Evolutionary conservation across 2,329 filamentous ascomycete species (phyloP), one percentile per base, ranked within the genome.

Genomic region (Tetracladium maxilliforme): DNA sequence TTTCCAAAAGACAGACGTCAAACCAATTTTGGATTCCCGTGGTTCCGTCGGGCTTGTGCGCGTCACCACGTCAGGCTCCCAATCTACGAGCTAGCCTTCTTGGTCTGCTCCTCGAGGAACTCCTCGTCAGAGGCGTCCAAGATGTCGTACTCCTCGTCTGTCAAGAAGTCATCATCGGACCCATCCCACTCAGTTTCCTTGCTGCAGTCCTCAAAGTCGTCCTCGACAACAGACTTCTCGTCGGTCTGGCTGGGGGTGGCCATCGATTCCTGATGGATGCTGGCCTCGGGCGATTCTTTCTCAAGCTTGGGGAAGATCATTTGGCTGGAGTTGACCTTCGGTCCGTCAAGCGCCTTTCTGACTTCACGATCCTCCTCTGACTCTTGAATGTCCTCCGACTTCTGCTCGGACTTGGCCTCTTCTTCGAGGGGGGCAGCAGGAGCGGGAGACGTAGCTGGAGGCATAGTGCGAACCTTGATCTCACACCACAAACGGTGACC

Each of bases 241-340:
- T 56, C 54, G n/a, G 56, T 47, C 40, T 73, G 68, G 52, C 45
- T 16, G 55, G 39, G 25, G 50, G 48, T 7, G 4, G 36, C 28
- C 8, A 44, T 38, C 16, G 49, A 43, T n/a, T 64, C 59, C 45
- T 81, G 61, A 40, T 92, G 73, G n/a, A 79, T 67, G 54, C 83
- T 92, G 12, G 76, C 64, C 22, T 70, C 62, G 3, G 86, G 83
- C 7, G 84, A 92, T 54, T 95, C 90, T 56, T 92, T 93, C 40
- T 93, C 84, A 19, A 95, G 67, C 51, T 80, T 92, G 32, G 90
- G 90, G 67, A 95, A 95, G 45, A 95, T 86, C 84, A 95, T 94
- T 41, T 74, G 71, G 52, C 75, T 81, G 17, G 32, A 34, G 14
- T 30, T 14, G 22, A 36, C 31, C 19, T 36, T 26, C 24, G 45